phyloP scores from a whole-genome alignment of 1,139 yeast genomes.

The Meyerozyma smithsonii region DNA sequence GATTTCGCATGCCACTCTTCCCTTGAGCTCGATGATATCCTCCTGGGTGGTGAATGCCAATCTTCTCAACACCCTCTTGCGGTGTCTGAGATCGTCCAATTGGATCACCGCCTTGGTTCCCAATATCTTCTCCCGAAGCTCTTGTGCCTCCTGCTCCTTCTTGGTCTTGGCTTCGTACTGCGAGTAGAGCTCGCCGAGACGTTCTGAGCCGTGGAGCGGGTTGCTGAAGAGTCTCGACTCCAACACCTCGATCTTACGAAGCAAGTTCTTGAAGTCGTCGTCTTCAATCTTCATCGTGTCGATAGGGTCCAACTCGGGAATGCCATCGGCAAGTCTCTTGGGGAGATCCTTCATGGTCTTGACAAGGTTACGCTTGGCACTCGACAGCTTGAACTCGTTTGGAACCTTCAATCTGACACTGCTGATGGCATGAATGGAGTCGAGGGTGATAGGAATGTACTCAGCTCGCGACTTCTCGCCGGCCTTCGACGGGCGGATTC shows the following conservation, averaged over 20 bases:
- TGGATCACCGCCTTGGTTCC: constrained; percentile 92
- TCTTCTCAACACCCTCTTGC: constrained; percentile 83
- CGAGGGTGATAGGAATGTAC: constrained; percentile 78
- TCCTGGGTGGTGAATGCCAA: constrained; percentile 76
- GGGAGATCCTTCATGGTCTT: constrained; percentile 78
- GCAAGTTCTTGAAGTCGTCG: constrained; percentile 62
- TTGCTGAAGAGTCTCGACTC: constrained; percentile 68
- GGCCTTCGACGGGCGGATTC: constrained; percentile 74
- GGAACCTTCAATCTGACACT: constrained; percentile 81
- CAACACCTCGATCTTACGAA: constrained; percentile 76
- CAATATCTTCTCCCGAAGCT: constrained; percentile 56
- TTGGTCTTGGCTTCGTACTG: constrained; percentile 62
- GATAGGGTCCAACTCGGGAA: constrained; percentile 85
- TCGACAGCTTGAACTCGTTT: constrained; percentile 64
- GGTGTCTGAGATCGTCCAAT: constrained; percentile 85
- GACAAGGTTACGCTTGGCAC: constrained; percentile 68
- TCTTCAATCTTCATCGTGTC: constrained; percentile 89
- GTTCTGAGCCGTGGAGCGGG: constrained; percentile 64
- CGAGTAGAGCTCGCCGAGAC: constrained; percentile 57
- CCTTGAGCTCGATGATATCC: constrained; percentile 90
- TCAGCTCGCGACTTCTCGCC: constrained; percentile 75
- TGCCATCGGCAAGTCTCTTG: constrained; percentile 81
- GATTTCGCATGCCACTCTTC: constrained; percentile 93
- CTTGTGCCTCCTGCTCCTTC: constrained; percentile 56
- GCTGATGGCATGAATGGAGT: constrained; percentile 69